A percentile compares a stretch with the other conserved stretches of the same genome.
Evolutionary conservation across 2,329 filamentous ascomycete species (phyloP).

Genomic region (Neofusicoccum kwambonambiense): DNA sequence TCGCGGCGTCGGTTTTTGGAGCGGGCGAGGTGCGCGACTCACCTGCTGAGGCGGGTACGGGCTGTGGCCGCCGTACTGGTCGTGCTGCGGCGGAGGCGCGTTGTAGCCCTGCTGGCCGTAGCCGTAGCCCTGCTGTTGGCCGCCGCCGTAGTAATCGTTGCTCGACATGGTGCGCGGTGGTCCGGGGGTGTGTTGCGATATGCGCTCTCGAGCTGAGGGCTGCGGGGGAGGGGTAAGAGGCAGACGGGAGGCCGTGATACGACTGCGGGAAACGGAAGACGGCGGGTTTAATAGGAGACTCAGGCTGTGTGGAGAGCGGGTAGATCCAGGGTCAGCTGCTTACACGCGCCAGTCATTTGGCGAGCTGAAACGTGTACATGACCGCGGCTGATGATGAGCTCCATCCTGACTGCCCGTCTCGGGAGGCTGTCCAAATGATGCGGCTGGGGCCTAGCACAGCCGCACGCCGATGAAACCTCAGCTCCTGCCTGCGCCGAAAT

Average conservation of each 20-base stretch:
- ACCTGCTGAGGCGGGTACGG: slow-evolving; percentile 30
- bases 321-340: slow-evolving; percentile 14
- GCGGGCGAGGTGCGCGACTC: neutral
- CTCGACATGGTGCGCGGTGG: slow-evolving; percentile 24
- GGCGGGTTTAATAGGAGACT: slow-evolving; percentile 8
- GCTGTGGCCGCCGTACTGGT: slow-evolving; percentile 22
- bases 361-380: slow-evolving; percentile 14
- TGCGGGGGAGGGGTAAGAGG: neutral
- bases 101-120: slow-evolving; percentile 21
- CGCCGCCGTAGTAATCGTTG: slow-evolving; percentile 37
- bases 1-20: neutral
- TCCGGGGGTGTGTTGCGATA: neutral
- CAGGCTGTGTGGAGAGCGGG: neutral
- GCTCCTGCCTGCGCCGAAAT: neutral
- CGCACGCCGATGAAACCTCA: neutral
- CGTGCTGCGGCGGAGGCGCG: slow-evolving; percentile 16
- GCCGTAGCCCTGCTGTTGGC: slow-evolving; percentile 24
- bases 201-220: neutral
- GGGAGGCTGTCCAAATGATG: slow-evolving; percentile 2
- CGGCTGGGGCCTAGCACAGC: neutral
- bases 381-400: slow-evolving; percentile 6
- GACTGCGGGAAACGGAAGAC: neutral
- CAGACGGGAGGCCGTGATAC: neutral
- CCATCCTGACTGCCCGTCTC: slow-evolving; percentile 2
- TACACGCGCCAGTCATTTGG: slow-evolving; percentile 11